These are phyloP conservation scores for Trametes pubescens DNA, from an alignment of 1,284 basidiomycete genomes.

Conservation along the genomic window DNA sequence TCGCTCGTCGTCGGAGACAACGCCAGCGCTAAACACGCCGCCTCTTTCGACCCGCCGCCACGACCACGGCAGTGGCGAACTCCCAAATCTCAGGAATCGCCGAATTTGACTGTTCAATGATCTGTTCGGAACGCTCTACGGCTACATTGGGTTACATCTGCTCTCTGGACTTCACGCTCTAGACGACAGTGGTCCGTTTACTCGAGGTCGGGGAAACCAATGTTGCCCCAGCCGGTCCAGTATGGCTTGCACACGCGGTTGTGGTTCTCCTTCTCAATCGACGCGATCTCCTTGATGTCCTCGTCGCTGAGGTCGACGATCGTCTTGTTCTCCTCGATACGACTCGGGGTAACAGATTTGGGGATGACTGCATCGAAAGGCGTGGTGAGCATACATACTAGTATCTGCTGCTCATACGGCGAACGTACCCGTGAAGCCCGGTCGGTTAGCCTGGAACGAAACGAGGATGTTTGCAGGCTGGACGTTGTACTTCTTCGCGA, in stretches of 20 bases:
- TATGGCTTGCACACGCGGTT: conserved; percentile 69
- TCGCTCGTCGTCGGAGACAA: not conserved
- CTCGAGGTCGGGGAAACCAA: conserved; percentile 69
- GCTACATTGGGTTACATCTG: conserved; percentile 1
- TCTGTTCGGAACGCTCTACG: not conserved
- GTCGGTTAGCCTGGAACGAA: conserved; percentile 71
- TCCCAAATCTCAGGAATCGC: too few species aligned
- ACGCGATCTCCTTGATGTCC: conserved; percentile 62
- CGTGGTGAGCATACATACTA: not conserved
- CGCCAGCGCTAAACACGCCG: not conserved
- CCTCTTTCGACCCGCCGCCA: not conserved
- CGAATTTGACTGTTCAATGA: too few species aligned
- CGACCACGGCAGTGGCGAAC: not conserved
- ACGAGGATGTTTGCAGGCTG: conserved; percentile 66
- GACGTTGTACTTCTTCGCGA: conserved; percentile 63
- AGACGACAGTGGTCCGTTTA: conserved; percentile 4
- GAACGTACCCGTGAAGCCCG: conserved; percentile 57
- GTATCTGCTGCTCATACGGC: not conserved
- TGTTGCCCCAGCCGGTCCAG: conserved; percentile 69
- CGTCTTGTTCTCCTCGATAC: conserved; percentile 65
- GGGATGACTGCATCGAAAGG: conserved; percentile 54
- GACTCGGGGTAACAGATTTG: conserved; percentile 68
- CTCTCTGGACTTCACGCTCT: not conserved
- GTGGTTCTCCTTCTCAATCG: conserved; percentile 63
- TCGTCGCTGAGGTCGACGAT: conserved; percentile 64